phyloP scores from a whole-genome alignment of 2,329 filamentous ascomycete species.

The Ramularia endophylla region DNA sequence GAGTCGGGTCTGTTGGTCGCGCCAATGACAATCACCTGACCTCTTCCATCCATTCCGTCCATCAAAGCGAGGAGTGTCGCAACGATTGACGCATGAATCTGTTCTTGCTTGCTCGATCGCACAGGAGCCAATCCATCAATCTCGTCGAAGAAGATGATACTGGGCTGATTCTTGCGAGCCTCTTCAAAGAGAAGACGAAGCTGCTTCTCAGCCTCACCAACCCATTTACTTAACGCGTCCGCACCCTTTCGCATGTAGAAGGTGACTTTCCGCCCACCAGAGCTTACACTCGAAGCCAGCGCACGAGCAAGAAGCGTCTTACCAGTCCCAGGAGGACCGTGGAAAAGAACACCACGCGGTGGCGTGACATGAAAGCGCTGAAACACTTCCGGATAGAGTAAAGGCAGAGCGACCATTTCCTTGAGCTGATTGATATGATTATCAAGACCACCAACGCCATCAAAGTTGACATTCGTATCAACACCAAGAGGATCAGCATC shows the following conservation, averaged over 20 bases:
- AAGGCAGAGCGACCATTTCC: slow-evolving; percentile 93
- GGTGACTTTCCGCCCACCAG: slow-evolving; percentile 87
- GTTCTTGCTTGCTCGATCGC: slow-evolving; percentile 94
- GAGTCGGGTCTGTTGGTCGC: slow-evolving; percentile 98
- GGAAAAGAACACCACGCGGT: slow-evolving; percentile 90
- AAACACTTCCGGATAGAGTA: slow-evolving; percentile 94
- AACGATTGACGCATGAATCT: slow-evolving; percentile 97
- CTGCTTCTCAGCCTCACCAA: slow-evolving; percentile 95
- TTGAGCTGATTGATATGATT: slow-evolving; percentile 96
- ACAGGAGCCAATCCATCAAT: slow-evolving; percentile 96
- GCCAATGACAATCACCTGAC: slow-evolving; percentile 96
- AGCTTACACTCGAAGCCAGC: slow-evolving; percentile 82
- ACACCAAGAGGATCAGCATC: slow-evolving; percentile 94
- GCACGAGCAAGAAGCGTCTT: slow-evolving; percentile 95
- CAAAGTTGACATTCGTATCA: slow-evolving; percentile 87
- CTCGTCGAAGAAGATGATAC: slow-evolving; percentile 99
- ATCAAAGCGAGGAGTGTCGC: slow-evolving; percentile 89
- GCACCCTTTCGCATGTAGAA: slow-evolving; percentile 99
- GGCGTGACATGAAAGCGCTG: slow-evolving; percentile 86
- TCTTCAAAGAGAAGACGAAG: slow-evolving; percentile 91
- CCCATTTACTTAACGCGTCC: slow-evolving; percentile 97
- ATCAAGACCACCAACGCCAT: slow-evolving; percentile 85
- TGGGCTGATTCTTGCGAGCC: slow-evolving; percentile 89
- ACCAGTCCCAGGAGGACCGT: slow-evolving; percentile 94
- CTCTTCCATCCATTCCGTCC: slow-evolving; percentile 98